These are phyloP conservation scores for Physcia stellaris DNA, from an alignment of 495 filamentous ascomycete genomes.

Conservation along the genomic window DNA sequence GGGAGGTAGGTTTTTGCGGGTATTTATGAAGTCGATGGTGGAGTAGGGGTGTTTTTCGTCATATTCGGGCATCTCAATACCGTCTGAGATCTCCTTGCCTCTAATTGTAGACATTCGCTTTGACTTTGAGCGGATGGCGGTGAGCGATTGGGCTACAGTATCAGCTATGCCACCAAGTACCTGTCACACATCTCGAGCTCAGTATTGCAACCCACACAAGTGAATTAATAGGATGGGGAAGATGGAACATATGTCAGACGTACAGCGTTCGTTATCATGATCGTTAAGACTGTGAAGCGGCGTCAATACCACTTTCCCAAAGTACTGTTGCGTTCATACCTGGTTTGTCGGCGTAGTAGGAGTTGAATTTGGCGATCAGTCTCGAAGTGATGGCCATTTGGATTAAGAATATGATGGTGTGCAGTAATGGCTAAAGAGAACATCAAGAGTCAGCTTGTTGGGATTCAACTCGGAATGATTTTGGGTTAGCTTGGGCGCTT, in stretches of 20 bases:
- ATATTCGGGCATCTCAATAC: slow-evolving; percentile 82
- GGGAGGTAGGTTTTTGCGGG: slow-evolving; percentile 47
- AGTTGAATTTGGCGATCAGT: slow-evolving; percentile 75
- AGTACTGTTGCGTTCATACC: slow-evolving; percentile 32
- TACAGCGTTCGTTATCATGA: slow-evolving; percentile 97
- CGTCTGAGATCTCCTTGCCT: slow-evolving; percentile 52
- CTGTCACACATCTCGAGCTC: slow-evolving; percentile 23
- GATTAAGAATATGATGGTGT: slow-evolving; percentile 71
- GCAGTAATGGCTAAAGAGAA: slow-evolving; percentile 61
- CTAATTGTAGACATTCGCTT: slow-evolving; percentile 38
- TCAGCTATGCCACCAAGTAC: slow-evolving; percentile 84
- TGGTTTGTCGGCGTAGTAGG: slow-evolving; percentile 79
- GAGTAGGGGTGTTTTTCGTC: slow-evolving; percentile 68
- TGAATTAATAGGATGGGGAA: not conserved
- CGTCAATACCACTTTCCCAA: slow-evolving; percentile 12
- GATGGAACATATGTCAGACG: too few species aligned
- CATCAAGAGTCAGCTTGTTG: slow-evolving; percentile 14
- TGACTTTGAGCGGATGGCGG: slow-evolving; percentile 58
- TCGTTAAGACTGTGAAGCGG: slow-evolving; percentile 61
- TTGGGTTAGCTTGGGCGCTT: slow-evolving; percentile 3
- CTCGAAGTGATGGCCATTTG: slow-evolving; percentile 77
- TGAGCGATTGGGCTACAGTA: slow-evolving; percentile 88
- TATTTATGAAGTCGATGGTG: slow-evolving; percentile 53
- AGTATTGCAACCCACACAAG: not conserved
- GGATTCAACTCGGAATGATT: too few species aligned